Evolutionary conservation across 768 basidiomycete species (phyloP).

Genomic region (Lanmaoa pseudosensibilis): DNA sequence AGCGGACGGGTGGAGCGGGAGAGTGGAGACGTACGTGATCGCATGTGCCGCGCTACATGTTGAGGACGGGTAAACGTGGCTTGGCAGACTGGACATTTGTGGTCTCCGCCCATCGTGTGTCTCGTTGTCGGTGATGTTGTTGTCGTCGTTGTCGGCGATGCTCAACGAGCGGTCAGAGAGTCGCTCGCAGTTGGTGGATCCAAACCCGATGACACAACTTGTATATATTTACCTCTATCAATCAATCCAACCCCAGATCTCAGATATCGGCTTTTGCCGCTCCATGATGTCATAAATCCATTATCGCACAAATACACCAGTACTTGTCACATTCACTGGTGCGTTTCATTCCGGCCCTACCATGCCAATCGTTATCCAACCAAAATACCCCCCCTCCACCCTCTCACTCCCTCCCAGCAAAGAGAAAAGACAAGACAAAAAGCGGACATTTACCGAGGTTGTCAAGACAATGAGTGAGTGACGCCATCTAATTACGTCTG

Average conservation of each 20-base stretch:
- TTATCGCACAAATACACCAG: constrained; percentile 4
- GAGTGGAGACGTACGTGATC: constrained; percentile 66
- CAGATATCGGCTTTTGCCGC: constrained; percentile 32
- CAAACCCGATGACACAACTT: constrained; percentile 36
- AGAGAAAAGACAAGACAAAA: not conserved
- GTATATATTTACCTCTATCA: constrained; percentile 38
- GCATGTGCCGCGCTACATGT: constrained; percentile 89
- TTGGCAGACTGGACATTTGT: constrained; percentile 85
- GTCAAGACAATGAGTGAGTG: constrained; percentile 35
- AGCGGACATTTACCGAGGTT: constrained; percentile 14
- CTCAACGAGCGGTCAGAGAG: constrained; percentile 15
- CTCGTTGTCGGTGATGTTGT: not conserved
- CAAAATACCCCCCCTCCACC: not conserved
- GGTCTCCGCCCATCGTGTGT: constrained; percentile 68
- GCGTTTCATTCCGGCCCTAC: not conserved
- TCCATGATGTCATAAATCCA: constrained; percentile 32
- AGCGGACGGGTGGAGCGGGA: constrained; percentile 24
- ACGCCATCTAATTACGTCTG: constrained; percentile 33
- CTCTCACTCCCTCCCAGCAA: not conserved
- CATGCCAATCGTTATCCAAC: not conserved
- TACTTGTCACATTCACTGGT: not conserved
- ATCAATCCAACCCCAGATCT: constrained; percentile 34
- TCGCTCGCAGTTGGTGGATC: constrained; percentile 27
- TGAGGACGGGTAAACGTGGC: constrained; percentile 88
- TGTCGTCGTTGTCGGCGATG: constrained; percentile 15